These are phyloP conservation scores for Salvia hispanica DNA, from an alignment of 257 asterid species.

Conservation along the genomic window DNA sequence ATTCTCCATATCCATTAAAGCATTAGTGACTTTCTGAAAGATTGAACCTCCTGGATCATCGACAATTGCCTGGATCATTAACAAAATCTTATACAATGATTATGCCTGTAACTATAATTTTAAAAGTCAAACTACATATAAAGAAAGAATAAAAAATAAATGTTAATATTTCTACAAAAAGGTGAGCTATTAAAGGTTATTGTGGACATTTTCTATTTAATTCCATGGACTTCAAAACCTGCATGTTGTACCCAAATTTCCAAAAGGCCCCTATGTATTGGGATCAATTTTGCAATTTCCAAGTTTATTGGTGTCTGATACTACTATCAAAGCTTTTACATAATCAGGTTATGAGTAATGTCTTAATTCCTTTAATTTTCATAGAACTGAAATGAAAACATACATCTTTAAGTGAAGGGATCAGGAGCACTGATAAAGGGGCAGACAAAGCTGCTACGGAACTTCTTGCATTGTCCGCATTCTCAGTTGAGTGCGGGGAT, in stretches of 20 bases:
- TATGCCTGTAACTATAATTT: too few relatives aligned
- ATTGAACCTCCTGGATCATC: conserved; percentile 64
- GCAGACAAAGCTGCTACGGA: conserved; percentile 64
- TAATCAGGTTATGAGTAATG: conserved; percentile 13
- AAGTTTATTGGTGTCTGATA: background rate
- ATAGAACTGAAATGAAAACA: conserved; percentile 14
- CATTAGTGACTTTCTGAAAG: conserved; percentile 57
- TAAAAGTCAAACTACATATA: too few relatives aligned
- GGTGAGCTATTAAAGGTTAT: too few relatives aligned
- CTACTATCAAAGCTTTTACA: background rate
- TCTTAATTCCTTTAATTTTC: conserved; percentile 6
- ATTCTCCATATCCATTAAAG: conserved; percentile 82
- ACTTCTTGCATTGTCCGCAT: conserved; percentile 67
- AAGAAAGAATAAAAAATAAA: too few relatives aligned
- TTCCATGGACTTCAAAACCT: background rate
- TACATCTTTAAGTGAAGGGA: conserved; percentile 93
- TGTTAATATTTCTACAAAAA: too few relatives aligned
- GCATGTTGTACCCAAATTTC: background rate
- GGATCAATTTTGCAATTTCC: background rate
- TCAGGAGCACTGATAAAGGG: conserved; percentile 67
- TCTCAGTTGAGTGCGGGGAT: conserved; percentile 62
- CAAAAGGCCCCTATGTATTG: background rate
- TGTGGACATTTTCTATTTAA: background rate
- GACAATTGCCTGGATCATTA: conserved; percentile 45
- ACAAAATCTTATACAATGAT: too few relatives aligned